Conservation (phyloP, 306 rosid species). For the Quillaja saponaria region DNA sequence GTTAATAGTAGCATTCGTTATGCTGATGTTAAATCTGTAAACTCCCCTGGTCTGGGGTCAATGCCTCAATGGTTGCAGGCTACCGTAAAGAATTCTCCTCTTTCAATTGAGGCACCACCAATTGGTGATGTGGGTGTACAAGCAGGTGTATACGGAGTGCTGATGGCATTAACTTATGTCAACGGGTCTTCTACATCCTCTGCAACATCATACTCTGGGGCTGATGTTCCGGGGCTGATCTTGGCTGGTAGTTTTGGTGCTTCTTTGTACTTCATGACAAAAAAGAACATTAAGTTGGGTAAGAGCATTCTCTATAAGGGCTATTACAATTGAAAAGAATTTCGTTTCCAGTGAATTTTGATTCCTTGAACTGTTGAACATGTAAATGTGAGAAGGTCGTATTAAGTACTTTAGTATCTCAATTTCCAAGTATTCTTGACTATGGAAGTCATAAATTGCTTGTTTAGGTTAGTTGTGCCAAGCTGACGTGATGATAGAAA, state of each 20-base stretch:
- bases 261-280: conserved; percentile 94
- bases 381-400: background rate
- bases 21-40: conserved; percentile 91
- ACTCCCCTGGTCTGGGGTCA: conserved; percentile 51
- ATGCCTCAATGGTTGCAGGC: conserved; percentile 83
- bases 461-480: background rate
- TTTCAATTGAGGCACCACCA: conserved; percentile 78
- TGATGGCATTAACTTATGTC: conserved; percentile 77
- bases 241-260: conserved; percentile 99
- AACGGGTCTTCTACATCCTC: conserved; percentile 63
- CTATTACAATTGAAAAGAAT: conserved; percentile 22
- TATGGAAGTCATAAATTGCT: background rate
- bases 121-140: conserved; percentile 76
- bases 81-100: conserved; percentile 57
- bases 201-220: conserved; percentile 56
- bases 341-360: conserved; percentile 4
- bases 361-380: background rate
- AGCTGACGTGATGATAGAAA: conserved; percentile 18
- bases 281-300: conserved; percentile 86
- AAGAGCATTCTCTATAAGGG: conserved; percentile 30
- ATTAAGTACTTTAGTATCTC: background rate
- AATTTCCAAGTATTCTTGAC: conserved; percentile 6
- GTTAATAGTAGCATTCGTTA: conserved; percentile 71
- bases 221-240: conserved; percentile 92
- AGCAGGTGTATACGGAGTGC: conserved; percentile 94